These are phyloP conservation scores for Sugiyamaella smithiae DNA, from an alignment of 805 yeast species.

Conservation along the genomic window DNA sequence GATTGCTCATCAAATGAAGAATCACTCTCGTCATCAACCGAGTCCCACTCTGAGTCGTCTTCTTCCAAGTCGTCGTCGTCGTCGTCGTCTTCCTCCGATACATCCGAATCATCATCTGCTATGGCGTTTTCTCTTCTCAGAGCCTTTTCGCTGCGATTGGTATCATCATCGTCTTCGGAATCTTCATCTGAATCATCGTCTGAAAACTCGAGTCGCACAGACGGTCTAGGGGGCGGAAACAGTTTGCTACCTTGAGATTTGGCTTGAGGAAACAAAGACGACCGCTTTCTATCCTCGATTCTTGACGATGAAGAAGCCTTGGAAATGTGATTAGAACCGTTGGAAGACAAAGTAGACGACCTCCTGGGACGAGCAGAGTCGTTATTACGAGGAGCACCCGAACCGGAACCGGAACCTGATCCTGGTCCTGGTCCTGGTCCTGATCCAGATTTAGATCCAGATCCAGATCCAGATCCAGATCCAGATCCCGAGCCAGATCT, in stretches of 20 bases:
- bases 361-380: not conserved
- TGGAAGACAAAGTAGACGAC: not conserved
- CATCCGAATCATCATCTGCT: constrained; percentile 13
- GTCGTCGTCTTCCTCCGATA: constrained; percentile 21
- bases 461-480: not conserved
- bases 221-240: not conserved
- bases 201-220: not conserved
- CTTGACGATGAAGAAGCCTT: not conserved
- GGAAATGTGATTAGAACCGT: not conserved
- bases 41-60: constrained; percentile 39
- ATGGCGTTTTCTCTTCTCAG: not conserved
- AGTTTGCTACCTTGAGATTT: not conserved
- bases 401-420: too few relatives aligned
- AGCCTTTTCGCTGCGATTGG: not conserved
- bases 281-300: constrained; percentile 6
- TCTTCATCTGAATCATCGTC: not conserved
- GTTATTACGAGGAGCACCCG: too few relatives aligned
- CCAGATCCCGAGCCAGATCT: not conserved
- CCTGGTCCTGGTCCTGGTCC: not conserved
- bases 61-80: constrained; percentile 30
- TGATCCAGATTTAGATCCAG: not conserved
- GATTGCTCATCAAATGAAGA: constrained; percentile 32
- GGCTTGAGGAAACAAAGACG: constrained; percentile 6
- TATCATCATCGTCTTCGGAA: constrained; percentile 6
- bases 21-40: constrained; percentile 35